Evolutionary conservation across 495 filamentous ascomycete species (phyloP).

Genomic region (Penicillium salamii): DNA sequence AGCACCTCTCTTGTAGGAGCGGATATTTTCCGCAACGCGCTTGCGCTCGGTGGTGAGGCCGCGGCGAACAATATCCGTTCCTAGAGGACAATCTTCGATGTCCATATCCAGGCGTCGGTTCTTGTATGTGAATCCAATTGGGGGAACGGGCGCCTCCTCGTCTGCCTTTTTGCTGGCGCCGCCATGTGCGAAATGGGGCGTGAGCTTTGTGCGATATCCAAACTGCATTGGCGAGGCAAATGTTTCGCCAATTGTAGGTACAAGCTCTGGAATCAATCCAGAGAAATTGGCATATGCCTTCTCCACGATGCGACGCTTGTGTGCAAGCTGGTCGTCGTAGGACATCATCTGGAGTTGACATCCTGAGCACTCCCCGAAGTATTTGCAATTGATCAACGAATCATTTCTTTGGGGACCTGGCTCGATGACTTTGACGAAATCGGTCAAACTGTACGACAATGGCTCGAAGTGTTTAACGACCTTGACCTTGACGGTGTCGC

Average conservation of each 20-base stretch:
- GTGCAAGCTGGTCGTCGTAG: conserved; percentile 78
- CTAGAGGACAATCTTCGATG: conserved; percentile 97
- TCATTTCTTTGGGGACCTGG: conserved; percentile 78
- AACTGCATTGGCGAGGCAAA: conserved; percentile 88
- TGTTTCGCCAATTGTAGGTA: conserved; percentile 77
- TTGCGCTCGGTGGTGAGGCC: conserved; percentile 73
- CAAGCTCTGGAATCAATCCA: conserved; percentile 65
- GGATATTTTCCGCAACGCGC: conserved; percentile 65
- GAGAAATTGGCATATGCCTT: conserved; percentile 94
- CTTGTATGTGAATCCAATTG: conserved; percentile 90
- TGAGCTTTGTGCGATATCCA: conserved; percentile 92
- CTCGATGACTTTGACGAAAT: conserved; percentile 73
- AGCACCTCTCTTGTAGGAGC: conserved; percentile 73
- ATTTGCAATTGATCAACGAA: conserved; percentile 69
- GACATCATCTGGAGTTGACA: conserved; percentile 98
- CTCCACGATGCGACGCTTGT: conserved; percentile 83
- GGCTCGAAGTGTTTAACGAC: conserved; percentile 66
- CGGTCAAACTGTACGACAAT: conserved; percentile 64
- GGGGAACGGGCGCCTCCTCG: conserved; percentile 54
- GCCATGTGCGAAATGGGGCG: conserved; percentile 79
- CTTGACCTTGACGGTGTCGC: conserved; percentile 76
- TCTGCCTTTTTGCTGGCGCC: conserved; percentile 35
- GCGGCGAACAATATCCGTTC: conserved; percentile 74
- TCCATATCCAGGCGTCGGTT: conserved; percentile 70
- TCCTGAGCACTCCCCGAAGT: conserved; percentile 84